A percentile compares a stretch with the other conserved stretches of the same genome.
These are phyloP conservation scores for Ramularia endophylla DNA, from an alignment of 2,329 filamentous ascomycete genomes.

Conservation along the genomic window DNA sequence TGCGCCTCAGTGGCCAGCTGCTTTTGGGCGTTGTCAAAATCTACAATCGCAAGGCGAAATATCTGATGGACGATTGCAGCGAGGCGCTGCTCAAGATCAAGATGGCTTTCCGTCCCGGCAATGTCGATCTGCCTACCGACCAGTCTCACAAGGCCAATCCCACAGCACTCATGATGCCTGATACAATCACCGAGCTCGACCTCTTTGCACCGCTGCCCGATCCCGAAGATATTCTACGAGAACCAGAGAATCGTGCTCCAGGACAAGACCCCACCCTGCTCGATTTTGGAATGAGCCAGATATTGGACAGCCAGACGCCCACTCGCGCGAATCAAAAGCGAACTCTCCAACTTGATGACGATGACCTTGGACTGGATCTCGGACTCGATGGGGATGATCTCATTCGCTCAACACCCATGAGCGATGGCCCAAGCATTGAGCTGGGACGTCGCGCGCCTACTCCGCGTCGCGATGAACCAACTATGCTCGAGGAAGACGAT, in stretches of 20 bases:
- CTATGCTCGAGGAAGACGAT: constrained; percentile 52
- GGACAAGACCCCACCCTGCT: constrained; percentile 39
- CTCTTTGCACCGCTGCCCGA: constrained; percentile 73
- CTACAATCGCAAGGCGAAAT: constrained; percentile 94
- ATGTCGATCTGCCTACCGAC: constrained; percentile 87
- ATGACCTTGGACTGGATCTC: constrained; percentile 60
- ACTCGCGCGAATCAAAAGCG: constrained; percentile 18
- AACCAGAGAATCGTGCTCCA: constrained; percentile 23
- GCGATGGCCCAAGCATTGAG: constrained; percentile 61
- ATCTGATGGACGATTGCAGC: constrained; percentile 94
- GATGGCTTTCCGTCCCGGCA: constrained; percentile 95
- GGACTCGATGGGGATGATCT: constrained; percentile 33
- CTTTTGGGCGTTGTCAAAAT: constrained; percentile 94
- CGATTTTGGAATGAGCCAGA: constrained; percentile 66
- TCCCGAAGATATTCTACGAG: constrained; percentile 68
- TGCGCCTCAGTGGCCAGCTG: constrained; percentile 89
- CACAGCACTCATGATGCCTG: constrained; percentile 80
- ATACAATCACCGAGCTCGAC: constrained; percentile 89
- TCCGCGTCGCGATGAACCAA: constrained; percentile 49
- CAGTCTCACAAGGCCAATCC: constrained; percentile 71
- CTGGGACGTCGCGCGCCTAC: constrained; percentile 78
- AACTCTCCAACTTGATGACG: constrained; percentile 46
- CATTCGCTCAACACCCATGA: constrained; percentile 31
- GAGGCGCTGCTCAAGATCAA: constrained; percentile 98
- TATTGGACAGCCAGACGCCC: constrained; percentile 47